These are phyloP conservation scores for Brassica nigra DNA, from an alignment of 345 rosid species.

Conservation along the genomic window DNA sequence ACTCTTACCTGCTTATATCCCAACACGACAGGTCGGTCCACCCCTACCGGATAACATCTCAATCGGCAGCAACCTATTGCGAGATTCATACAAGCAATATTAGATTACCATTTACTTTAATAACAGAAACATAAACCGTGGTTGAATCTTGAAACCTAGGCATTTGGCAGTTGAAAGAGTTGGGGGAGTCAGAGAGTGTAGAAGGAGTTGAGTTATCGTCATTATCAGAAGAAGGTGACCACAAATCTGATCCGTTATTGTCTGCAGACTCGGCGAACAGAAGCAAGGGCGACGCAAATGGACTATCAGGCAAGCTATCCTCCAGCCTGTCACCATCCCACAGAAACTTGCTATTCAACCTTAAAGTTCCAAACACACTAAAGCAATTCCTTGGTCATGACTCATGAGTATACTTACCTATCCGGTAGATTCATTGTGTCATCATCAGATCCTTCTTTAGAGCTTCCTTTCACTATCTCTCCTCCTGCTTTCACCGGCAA, in stretches of 20 bases:
- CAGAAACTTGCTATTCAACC: not conserved
- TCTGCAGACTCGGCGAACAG: constrained; percentile 40
- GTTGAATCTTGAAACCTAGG: constrained; percentile 54
- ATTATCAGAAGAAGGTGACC: constrained; percentile 43
- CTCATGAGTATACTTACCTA: constrained; percentile 20
- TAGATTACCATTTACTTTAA: constrained; percentile 17
- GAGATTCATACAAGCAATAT: not conserved
- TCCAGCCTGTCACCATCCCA: constrained; percentile 34
- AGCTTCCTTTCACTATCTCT: constrained; percentile 37
- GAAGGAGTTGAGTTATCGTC: constrained; percentile 48
- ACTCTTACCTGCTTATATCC: constrained; percentile 56
- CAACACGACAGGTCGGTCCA: constrained; percentile 86
- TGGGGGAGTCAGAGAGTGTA: constrained; percentile 35
- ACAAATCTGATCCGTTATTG: constrained; percentile 34
- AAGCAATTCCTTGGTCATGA: not conserved
- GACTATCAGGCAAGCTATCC: constrained; percentile 46
- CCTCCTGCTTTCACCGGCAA: constrained; percentile 29
- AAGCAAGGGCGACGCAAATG: constrained; percentile 37
- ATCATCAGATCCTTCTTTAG: constrained; percentile 44
- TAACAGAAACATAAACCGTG: not conserved
- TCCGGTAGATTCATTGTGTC: constrained; percentile 40
- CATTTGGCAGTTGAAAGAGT: constrained; percentile 73
- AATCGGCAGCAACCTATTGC: constrained; percentile 45
- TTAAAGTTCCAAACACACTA: not conserved
- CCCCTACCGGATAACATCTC: constrained; percentile 73